phyloP scores from a whole-genome alignment of 1,139 yeast species.

The Geotrichum aggregatum region DNA sequence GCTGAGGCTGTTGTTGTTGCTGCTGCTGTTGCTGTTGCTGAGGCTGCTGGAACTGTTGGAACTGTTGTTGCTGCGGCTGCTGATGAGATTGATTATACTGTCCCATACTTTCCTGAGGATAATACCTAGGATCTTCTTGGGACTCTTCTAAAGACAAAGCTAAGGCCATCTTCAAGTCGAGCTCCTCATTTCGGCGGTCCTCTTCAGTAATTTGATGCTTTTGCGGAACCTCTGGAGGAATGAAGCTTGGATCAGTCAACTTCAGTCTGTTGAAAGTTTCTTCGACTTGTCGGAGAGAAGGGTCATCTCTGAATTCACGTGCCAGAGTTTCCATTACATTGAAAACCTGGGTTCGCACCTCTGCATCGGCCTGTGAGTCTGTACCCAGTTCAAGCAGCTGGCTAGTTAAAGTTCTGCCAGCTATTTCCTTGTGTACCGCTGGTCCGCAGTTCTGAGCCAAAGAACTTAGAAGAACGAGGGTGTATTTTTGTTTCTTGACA shows the following conservation, averaged over 20 bases:
- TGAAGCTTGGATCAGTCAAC: conserved; percentile 35
- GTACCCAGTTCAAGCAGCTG: conserved; percentile 53
- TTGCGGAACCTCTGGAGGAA: conserved; percentile 57
- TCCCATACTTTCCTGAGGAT: not conserved
- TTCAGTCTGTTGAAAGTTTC: conserved; percentile 47
- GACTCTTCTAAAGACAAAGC: conserved; percentile 69
- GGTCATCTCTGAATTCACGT: conserved; percentile 58
- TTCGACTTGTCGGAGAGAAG: conserved; percentile 64
- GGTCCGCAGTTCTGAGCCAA: conserved; percentile 94
- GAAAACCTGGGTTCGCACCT: conserved; percentile 62
- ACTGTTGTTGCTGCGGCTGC: conserved; percentile 19
- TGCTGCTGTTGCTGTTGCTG: not conserved
- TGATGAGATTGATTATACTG: conserved; percentile 2
- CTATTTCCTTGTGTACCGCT: conserved; percentile 74
- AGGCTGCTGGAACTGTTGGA: conserved; percentile 22
- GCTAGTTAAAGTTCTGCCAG: conserved; percentile 62
- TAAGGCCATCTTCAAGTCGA: conserved; percentile 72
- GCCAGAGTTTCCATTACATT: conserved; percentile 66
- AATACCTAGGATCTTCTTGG: conserved; percentile 4
- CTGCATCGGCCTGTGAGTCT: conserved; percentile 56
- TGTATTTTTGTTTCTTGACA: conserved; percentile 75
- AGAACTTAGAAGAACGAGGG: conserved; percentile 59
- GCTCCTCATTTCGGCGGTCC: conserved; percentile 64
- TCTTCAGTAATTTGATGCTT: conserved; percentile 50
- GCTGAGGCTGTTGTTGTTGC: not conserved